These are phyloP conservation scores for Helotiales sp. DNA, from an alignment of 2,329 filamentous ascomycete genomes.

Conservation along the genomic window DNA sequence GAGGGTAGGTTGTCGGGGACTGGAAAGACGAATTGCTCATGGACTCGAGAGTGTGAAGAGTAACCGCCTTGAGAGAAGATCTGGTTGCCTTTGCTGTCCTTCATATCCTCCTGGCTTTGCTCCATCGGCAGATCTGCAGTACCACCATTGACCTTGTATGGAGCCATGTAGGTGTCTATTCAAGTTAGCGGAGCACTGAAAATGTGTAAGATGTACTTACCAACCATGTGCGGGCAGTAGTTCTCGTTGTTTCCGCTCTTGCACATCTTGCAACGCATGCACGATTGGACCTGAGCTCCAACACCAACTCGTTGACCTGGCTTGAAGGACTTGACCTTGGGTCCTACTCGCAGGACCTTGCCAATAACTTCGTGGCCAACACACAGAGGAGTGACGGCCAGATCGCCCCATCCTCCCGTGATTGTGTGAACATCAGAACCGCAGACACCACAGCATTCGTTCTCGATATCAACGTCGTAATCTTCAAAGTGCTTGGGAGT, in stretches of 20 bases:
- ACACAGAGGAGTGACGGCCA: slow-evolving; percentile 22
- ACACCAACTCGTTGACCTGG: slow-evolving; percentile 54
- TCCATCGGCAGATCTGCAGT: slow-evolving; percentile 3
- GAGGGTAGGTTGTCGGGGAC: slow-evolving; percentile 54
- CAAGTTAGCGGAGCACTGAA: neutral
- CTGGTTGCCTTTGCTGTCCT: slow-evolving; percentile 23
- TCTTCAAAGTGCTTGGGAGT: slow-evolving; percentile 83
- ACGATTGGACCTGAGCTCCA: slow-evolving; percentile 54
- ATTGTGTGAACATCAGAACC: slow-evolving; percentile 72
- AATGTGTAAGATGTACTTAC: slow-evolving; percentile 43
- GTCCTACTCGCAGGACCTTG: slow-evolving; percentile 64
- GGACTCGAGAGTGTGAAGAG: slow-evolving; percentile 46
- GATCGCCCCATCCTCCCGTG: slow-evolving; percentile 49
- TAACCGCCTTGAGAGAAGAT: slow-evolving; percentile 30
- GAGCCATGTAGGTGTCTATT: slow-evolving; percentile 23
- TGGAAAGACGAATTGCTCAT: slow-evolving; percentile 58
- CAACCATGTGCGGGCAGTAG: slow-evolving; percentile 50
- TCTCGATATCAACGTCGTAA: slow-evolving; percentile 83
- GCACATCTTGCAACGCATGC: slow-evolving; percentile 54
- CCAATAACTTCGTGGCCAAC: slow-evolving; percentile 66
- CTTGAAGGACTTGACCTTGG: slow-evolving; percentile 59
- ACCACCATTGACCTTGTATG: slow-evolving; percentile 27
- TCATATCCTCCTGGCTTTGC: slow-evolving; percentile 18
- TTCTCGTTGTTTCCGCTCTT: slow-evolving; percentile 56
- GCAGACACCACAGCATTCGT: slow-evolving; percentile 77